A percentile compares a stretch with the other conserved stretches of the same genome.
phyloP scores from a whole-genome alignment of 116 monocot species.

The Cymodocea nodosa region DNA sequence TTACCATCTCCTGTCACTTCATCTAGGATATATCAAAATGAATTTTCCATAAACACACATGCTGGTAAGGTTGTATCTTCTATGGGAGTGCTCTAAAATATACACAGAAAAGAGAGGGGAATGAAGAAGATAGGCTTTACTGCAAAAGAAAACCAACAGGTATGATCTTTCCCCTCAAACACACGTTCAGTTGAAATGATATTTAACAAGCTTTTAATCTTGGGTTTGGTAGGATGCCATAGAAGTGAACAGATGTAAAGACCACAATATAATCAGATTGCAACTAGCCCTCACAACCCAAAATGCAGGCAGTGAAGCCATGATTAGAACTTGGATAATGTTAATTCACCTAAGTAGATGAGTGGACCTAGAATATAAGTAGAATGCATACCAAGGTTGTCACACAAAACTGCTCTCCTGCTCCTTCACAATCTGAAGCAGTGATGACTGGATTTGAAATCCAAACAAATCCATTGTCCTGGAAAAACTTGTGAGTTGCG shows the following conservation, averaged over 20 bases:
- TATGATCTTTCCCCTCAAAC: background rate
- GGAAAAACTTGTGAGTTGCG: constrained; percentile 95
- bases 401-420: constrained; percentile 95
- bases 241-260: no score
- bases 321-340: background rate
- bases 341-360: background rate
- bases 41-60: no score
- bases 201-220: no score
- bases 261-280: no score
- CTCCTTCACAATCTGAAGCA: constrained; percentile 99
- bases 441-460: constrained; percentile 93
- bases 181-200: background rate
- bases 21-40: no score
- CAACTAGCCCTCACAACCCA: background rate
- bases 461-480: constrained; percentile 99
- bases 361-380: background rate
- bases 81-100: no score
- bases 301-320: background rate
- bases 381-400: constrained; percentile 74
- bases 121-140: no score
- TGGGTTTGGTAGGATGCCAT: no score
- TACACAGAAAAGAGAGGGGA: no score
- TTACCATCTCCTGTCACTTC: no score
- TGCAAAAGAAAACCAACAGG: no score
- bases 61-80: no score